Conservation (phyloP, 192 early-diverging fungal species). For the Podochytrium sp. region DNA sequence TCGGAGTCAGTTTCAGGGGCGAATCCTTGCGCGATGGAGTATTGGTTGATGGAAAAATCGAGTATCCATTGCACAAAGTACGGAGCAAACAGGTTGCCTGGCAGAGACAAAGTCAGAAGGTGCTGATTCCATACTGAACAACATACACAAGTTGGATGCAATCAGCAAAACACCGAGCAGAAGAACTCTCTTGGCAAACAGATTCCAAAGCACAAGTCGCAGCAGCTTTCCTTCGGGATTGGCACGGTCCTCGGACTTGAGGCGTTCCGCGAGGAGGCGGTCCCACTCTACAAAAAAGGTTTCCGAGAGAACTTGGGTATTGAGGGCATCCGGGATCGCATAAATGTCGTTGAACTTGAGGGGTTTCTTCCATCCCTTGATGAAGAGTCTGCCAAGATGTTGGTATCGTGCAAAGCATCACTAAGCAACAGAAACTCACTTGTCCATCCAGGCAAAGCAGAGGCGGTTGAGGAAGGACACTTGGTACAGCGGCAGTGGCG, state of each 20-base stretch:
- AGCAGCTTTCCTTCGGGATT: constrained; percentile 33
- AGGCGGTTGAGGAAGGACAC: constrained; percentile 13
- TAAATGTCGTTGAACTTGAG: constrained; percentile 68
- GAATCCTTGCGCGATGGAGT: neutral
- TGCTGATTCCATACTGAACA: no score
- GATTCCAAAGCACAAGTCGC: constrained; percentile 12
- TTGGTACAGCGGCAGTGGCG: constrained; percentile 11
- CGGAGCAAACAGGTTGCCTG: constrained; percentile 36
- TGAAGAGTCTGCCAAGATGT: constrained; percentile 15
- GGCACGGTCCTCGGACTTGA: neutral
- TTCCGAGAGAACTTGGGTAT: constrained; percentile 33
- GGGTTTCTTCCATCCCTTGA: constrained; percentile 53
- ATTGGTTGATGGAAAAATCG: constrained; percentile 18
- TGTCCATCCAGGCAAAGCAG: constrained; percentile 25
- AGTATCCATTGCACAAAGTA: constrained; percentile 42
- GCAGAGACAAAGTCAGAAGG: no score
- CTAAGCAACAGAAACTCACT: neutral
- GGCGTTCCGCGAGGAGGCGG: neutral
- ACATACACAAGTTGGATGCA: constrained; percentile 29
- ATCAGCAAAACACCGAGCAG: constrained; percentile 21
- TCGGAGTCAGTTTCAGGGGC: neutral
- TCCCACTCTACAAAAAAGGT: constrained; percentile 44
- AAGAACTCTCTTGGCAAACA: neutral
- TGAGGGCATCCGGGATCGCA: constrained; percentile 37
- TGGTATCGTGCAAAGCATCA: neutral